These are phyloP conservation scores for Entomortierella chlamydospora DNA, from an alignment of 192 early-diverging fungal species.

Conservation along the genomic window DNA sequence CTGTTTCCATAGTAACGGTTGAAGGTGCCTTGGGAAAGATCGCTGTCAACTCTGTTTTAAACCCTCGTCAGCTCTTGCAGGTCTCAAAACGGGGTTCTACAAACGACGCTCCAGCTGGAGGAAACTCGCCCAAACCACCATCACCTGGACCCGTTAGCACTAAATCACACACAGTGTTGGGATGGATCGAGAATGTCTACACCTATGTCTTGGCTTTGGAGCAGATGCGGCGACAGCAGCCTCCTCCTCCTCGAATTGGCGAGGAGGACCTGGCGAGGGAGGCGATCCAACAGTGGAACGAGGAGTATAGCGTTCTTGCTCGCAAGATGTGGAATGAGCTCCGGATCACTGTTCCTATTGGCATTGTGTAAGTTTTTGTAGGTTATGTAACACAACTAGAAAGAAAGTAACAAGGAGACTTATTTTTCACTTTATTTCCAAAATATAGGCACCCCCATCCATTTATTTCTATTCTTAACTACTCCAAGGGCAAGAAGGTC, in stretches of 20 bases:
- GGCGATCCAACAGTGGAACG: constrained; percentile 60
- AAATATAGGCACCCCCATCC: constrained; percentile 78
- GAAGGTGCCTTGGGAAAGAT: constrained; percentile 98
- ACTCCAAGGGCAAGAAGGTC: constrained; percentile 91
- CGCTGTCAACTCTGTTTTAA: constrained; percentile 86
- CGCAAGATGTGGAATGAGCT: constrained; percentile 73
- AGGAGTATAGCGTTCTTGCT: constrained; percentile 60
- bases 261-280: constrained; percentile 65
- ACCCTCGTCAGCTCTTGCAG: constrained; percentile 88
- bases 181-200: constrained; percentile 85
- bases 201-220: constrained; percentile 83
- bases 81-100: constrained; percentile 65
- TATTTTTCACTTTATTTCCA: background rate
- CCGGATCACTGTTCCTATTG: constrained; percentile 67
- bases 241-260: constrained; percentile 60
- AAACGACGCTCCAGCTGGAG: constrained; percentile 22
- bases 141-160: constrained; percentile 60
- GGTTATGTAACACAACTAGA: background rate
- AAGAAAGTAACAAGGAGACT: background rate
- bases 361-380: constrained; percentile 64
- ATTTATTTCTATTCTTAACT: constrained; percentile 86
- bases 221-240: constrained; percentile 80
- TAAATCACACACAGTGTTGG: constrained; percentile 68
- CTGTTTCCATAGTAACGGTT: constrained; percentile 71
- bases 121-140: constrained; percentile 41